Base-by-base conservation (phyloP, 768 basidiomycete genomes). In the Pisolithus albus region DNA sequence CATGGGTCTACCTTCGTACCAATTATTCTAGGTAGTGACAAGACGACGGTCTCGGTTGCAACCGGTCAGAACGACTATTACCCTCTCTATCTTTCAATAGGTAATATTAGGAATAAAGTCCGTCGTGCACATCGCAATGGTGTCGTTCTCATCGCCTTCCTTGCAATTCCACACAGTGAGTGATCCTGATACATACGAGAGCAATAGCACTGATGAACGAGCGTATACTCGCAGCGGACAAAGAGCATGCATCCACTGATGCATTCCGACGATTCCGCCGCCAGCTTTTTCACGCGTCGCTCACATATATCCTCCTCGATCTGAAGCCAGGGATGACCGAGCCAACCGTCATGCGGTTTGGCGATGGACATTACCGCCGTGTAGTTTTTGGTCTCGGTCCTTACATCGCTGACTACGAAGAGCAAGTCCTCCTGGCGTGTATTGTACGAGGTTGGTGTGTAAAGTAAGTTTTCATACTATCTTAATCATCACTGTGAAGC, bases 381-480 rank as follows among this genome's bases (percentile, higher is more conserved):
- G 60, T 51, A 0, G 59, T 71, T 4, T 72, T 64, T 59, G 62
- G 61, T 1, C 49, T 75, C 5, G 67, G 68, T 0, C 63, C 70
- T 2, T 70, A 70, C 26, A 73, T 74, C 47, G 66, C 67, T 0
- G 67, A 73, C 46, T 72, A 73, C 46, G 69, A 68, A 0, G 70
- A 74, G 48, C 70, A 73, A 50, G 66, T 54, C 0, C 41, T 70
- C 0, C 48, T 72, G 0, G 57, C 65, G 1, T 63, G 69, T 36
- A 58, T 71, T 26, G 59, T 73, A 0, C 59, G 61, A 21, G 59
- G 56, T 1, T 73, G 71, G 71, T 75, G 73, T 15, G 16, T 38
- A 16, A 51, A 32, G 46, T 2, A n/a, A 16, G 48, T 50, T 49
- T 46, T 42, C 16, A 8, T 42, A 23, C 40, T 42, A 21, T 42